phyloP scores from a whole-genome alignment of 768 basidiomycete genomes.

The Polyporus arcularius region DNA sequence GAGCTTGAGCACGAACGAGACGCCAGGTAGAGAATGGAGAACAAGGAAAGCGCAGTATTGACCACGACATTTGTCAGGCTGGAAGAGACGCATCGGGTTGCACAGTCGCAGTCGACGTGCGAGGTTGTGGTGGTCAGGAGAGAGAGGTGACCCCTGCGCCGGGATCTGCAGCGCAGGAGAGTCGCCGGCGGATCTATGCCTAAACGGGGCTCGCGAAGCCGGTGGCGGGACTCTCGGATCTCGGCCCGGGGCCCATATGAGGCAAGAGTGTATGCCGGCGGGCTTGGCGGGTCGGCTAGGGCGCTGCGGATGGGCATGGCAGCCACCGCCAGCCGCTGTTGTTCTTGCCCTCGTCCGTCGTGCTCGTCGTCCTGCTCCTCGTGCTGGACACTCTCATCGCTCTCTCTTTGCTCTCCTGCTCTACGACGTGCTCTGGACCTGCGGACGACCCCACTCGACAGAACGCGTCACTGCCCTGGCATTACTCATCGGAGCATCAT shows the following conservation, averaged over 20 bases:
- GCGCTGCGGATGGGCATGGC: background rate
- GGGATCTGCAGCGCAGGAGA: no score
- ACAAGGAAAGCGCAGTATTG: background rate
- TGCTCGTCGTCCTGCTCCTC: conserved; percentile 6
- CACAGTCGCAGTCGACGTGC: no score
- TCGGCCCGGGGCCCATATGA: no score
- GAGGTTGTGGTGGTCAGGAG: no score
- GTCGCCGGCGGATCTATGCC: no score
- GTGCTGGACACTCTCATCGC: conserved; percentile 16
- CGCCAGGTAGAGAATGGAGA: background rate
- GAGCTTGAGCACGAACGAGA: background rate
- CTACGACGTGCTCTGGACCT: background rate
- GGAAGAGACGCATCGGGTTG: no score
- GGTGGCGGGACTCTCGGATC: no score
- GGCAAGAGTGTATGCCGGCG: background rate
- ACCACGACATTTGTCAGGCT: background rate
- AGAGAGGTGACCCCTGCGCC: no score
- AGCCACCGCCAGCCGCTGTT: background rate
- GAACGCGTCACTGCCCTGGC: background rate
- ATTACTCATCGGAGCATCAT: conserved; percentile 22
- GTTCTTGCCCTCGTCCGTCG: background rate
- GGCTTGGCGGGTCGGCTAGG: background rate
- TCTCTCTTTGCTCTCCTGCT: conserved; percentile 3
- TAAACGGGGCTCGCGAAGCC: no score
- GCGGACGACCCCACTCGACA: background rate